phyloP scores from a whole-genome alignment of 2,329 filamentous ascomycete genomes.

The Shiraia sp. region DNA sequence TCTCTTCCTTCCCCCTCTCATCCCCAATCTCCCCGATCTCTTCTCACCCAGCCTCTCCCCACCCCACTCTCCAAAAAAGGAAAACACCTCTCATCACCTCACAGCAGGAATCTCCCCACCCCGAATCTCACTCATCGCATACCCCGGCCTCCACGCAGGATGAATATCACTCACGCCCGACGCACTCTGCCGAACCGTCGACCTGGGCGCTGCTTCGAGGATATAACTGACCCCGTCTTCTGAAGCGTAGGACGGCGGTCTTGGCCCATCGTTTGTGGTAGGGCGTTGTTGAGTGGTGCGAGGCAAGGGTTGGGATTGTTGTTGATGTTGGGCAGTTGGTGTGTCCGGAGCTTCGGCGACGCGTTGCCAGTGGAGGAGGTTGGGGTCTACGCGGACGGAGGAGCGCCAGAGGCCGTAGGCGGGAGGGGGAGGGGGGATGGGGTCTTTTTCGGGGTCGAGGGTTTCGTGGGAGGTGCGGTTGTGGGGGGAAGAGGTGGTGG shows the following conservation, averaged over 20 bases:
- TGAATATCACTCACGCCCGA: constrained; percentile 40
- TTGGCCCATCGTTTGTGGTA: constrained; percentile 26
- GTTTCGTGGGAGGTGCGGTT: constrained; percentile 5
- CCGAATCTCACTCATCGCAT: constrained; percentile 34
- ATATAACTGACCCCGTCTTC: constrained; percentile 77
- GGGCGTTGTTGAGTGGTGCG: background rate
- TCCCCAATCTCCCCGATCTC: no score
- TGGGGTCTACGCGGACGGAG: constrained; percentile 79
- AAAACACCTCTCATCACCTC: no score
- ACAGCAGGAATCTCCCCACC: no score
- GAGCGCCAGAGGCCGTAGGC: constrained; percentile 85
- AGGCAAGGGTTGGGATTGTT: constrained; percentile 2
- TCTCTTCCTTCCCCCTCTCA: no score
- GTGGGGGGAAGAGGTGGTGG: no score
- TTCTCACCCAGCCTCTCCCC: no score
- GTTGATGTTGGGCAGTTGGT: background rate
- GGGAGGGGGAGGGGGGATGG: constrained; percentile 60
- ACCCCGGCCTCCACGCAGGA: constrained; percentile 43
- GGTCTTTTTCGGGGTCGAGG: constrained; percentile 23
- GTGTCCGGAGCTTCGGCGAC: constrained; percentile 29
- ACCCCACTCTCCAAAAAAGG: no score
- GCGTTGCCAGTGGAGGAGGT: constrained; percentile 79
- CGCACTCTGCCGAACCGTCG: constrained; percentile 20
- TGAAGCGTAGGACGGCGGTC: constrained; percentile 76
- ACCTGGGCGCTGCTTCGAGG: constrained; percentile 62